A percentile compares a stretch with the other conserved stretches of the same genome.
phyloP scores from a whole-genome alignment of 768 basidiomycete species.

The Lentinula edodes region DNA sequence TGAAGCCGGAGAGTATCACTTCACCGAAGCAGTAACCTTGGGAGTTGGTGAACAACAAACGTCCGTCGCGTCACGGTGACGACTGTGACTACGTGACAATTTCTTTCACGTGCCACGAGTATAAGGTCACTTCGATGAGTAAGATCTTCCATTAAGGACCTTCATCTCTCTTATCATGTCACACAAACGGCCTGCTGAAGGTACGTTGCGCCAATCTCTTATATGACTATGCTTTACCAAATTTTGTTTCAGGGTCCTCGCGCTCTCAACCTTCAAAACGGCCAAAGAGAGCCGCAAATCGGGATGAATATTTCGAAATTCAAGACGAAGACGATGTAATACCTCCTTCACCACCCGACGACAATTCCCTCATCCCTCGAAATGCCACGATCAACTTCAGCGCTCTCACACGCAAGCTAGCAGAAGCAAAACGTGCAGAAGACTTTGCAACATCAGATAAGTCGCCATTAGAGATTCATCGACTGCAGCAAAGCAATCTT shows the following conservation, averaged over 20 bases:
- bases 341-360: constrained; percentile 35
- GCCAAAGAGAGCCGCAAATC: constrained; percentile 37
- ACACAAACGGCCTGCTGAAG: constrained; percentile 4
- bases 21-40: constrained; percentile 2
- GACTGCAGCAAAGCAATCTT: constrained; percentile 67
- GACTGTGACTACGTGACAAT: not conserved
- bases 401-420: constrained; percentile 75
- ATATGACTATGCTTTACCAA: not conserved
- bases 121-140: too few species aligned
- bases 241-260: not conserved
- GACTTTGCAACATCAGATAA: constrained; percentile 32
- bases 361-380: constrained; percentile 53
- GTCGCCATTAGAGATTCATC: constrained; percentile 56
- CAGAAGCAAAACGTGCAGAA: constrained; percentile 49
- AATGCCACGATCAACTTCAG: constrained; percentile 84
- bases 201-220: not conserved
- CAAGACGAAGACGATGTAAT: constrained; percentile 50
- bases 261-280: constrained; percentile 23
- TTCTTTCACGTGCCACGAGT: too few species aligned
- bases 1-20: not conserved
- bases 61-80: not conserved
- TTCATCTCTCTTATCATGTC: not conserved
- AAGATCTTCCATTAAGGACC: too few species aligned
- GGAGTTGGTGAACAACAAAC: not conserved
- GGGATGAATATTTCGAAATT: constrained; percentile 44